Evolutionary conservation across 139 green algal species (phyloP).

Genomic region (Coelastrella sp.): DNA sequence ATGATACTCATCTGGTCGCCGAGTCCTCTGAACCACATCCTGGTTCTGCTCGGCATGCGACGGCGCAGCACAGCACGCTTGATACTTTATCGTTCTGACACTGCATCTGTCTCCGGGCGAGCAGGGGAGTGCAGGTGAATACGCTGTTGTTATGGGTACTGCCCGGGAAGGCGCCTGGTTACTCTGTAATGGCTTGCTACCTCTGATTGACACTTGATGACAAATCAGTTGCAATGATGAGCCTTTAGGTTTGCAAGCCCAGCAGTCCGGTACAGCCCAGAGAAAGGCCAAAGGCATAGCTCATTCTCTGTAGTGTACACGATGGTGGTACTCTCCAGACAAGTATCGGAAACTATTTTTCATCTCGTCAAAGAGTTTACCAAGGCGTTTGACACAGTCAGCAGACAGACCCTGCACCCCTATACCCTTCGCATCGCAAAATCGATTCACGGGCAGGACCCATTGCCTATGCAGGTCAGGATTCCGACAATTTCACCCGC

Average conservation of each 20-base stretch:
- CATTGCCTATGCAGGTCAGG: not conserved
- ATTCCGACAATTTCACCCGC: not conserved
- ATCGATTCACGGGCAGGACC: not conserved
- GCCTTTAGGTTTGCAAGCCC: not conserved
- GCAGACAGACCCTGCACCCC: not conserved
- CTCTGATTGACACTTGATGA: no score
- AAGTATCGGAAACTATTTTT: not conserved
- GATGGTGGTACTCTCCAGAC: not conserved
- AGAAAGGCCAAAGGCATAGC: conserved; percentile 5
- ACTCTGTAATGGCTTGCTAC: no score
- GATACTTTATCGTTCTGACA: no score
- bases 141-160: no score
- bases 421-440: not conserved
- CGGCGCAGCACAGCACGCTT: no score
- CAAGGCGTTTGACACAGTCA: not conserved
- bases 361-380: not conserved
- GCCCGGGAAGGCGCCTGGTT: no score
- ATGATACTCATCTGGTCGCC: no score
- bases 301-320: not conserved
- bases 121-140: no score
- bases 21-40: no score
- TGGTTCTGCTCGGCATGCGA: no score
- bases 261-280: conserved; percentile 22
- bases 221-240: no score
- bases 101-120: no score